These are phyloP conservation scores for Aspergillus olivimuriae DNA, from an alignment of 495 filamentous ascomycete species.

Conservation along the genomic window DNA sequence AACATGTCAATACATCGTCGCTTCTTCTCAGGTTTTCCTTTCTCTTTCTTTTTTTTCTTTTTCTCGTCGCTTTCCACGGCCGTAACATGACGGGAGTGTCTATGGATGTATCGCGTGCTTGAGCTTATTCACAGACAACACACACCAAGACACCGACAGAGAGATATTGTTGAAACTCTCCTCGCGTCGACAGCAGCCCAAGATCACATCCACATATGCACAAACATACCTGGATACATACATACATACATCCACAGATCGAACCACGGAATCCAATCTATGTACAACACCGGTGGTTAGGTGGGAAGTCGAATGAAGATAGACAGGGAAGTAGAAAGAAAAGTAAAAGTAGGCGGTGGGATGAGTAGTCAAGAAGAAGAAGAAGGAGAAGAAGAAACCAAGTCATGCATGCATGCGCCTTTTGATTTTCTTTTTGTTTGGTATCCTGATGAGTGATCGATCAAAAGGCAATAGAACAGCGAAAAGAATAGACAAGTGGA, in stretches of 20 bases:
- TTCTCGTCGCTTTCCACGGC: background rate
- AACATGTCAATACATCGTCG: background rate
- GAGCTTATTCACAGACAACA: too few relatives aligned
- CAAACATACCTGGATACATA: too few relatives aligned
- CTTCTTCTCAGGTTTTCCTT: background rate
- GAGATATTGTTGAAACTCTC: slow-evolving; percentile 2
- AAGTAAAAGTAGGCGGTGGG: background rate
- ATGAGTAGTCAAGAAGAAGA: background rate
- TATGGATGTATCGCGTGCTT: too few relatives aligned
- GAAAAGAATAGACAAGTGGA: background rate
- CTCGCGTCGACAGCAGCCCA: background rate
- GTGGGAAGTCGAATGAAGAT: background rate
- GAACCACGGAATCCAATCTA: background rate
- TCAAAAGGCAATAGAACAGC: too few relatives aligned
- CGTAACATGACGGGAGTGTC: too few relatives aligned
- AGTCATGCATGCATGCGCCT: background rate
- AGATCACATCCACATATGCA: background rate
- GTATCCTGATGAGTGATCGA: too few relatives aligned
- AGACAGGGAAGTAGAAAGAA: background rate
- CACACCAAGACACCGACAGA: too few relatives aligned
- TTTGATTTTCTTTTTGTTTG: background rate
- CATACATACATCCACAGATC: too few relatives aligned
- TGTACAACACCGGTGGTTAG: background rate
- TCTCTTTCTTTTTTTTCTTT: background rate
- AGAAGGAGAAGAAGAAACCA: background rate